phyloP scores from a whole-genome alignment of 169 alveolate species.

The Cryptosporidium sp. region DNA sequence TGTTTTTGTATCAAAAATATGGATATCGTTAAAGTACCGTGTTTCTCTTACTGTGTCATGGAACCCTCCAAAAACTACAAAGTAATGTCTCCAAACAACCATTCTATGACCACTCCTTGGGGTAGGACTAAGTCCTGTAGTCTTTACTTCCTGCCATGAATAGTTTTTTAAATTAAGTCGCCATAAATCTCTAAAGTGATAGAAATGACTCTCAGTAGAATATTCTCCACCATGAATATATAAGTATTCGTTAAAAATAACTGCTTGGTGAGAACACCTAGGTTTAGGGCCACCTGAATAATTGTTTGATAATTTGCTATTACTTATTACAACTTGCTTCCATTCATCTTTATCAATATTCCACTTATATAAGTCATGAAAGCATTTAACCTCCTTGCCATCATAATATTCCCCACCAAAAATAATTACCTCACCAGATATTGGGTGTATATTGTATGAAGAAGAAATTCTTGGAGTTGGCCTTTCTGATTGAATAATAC shows the following conservation, averaged over 20 bases:
- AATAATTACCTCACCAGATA: constrained; percentile 81
- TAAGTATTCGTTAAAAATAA: constrained; percentile 83
- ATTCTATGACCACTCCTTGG: constrained; percentile 93
- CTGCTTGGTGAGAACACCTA: constrained; percentile 91
- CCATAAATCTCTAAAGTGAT: constrained; percentile 91
- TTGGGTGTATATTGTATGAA: constrained; percentile 62
- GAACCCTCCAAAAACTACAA: constrained; percentile 92
- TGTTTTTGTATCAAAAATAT: constrained; percentile 74
- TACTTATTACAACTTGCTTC: constrained; percentile 81
- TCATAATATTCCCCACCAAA: constrained; percentile 92
- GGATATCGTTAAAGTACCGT: constrained; percentile 88
- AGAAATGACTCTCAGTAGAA: constrained; percentile 87
- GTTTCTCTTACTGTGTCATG: constrained; percentile 87
- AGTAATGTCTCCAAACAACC: constrained; percentile 89
- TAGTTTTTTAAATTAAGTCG: constrained; percentile 81
- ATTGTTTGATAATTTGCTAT: constrained; percentile 29
- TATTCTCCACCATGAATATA: constrained; percentile 92
- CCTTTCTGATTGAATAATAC: constrained; percentile 47
- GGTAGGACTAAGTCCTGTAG: constrained; percentile 85
- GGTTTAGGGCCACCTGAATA: constrained; percentile 85
- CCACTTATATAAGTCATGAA: constrained; percentile 87
- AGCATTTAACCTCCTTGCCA: constrained; percentile 84
- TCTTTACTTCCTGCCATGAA: constrained; percentile 85
- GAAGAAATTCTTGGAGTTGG: constrained; percentile 72
- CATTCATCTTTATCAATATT: constrained; percentile 86